These are phyloP conservation scores for Chamaecyparis obtusa DNA, from an alignment of 75 land plant genomes.

Conservation along the genomic window DNA sequence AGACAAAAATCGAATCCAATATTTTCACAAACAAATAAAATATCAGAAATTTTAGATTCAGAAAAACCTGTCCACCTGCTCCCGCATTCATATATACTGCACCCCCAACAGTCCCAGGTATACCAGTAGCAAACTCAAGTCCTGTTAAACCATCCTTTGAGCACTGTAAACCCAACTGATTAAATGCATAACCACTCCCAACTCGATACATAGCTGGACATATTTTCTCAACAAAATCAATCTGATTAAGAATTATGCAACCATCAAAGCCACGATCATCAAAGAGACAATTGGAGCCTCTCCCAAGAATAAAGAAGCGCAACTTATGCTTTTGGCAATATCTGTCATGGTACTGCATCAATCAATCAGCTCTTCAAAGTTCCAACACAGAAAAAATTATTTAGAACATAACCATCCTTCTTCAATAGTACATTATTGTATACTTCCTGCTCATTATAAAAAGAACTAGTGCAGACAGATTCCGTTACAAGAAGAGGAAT, in stretches of 20 bases:
- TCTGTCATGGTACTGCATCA: slow-evolving; percentile 22
- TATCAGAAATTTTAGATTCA: background rate
- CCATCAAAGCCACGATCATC: slow-evolving; percentile 77
- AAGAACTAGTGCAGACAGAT: background rate
- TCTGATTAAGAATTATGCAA: slow-evolving; percentile 53
- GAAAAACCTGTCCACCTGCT: slow-evolving; percentile 66
- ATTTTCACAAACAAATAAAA: background rate
- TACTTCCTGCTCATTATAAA: background rate
- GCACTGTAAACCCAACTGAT: slow-evolving; percentile 49
- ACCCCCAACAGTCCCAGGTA: slow-evolving; percentile 84
- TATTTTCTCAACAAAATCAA: slow-evolving; percentile 34
- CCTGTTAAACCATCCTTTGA: slow-evolving; percentile 62
- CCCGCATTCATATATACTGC: slow-evolving; percentile 81
- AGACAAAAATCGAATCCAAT: slow-evolving; percentile 1
- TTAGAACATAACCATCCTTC: background rate
- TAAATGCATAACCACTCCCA: slow-evolving; percentile 74
- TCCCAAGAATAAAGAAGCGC: slow-evolving; percentile 54
- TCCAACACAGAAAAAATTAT: background rate
- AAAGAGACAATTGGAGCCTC: slow-evolving; percentile 81
- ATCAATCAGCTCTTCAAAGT: background rate
- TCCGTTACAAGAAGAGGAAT: background rate
- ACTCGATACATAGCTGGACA: slow-evolving; percentile 45
- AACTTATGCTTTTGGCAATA: slow-evolving; percentile 44
- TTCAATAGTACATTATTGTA: background rate
- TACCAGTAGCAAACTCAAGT: slow-evolving; percentile 80